Evolutionary conservation across 257 asterid species (phyloP), one percentile per base, ranked within the genome.

Genomic region (Leonotis leonurus): DNA sequence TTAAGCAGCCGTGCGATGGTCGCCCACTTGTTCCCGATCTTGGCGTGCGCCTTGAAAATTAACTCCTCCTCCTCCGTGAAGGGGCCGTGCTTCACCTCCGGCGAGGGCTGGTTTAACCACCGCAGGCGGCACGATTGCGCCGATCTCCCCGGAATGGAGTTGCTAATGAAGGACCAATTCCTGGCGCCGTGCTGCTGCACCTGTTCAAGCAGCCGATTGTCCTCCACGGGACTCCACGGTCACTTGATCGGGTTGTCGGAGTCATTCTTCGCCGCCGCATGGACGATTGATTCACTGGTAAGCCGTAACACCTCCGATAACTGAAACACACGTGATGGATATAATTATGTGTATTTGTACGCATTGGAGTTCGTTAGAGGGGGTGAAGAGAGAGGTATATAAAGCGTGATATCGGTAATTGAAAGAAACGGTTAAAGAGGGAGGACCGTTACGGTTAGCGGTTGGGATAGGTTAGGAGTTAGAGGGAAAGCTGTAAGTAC

Each of bases 91-190:
- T 66, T 65, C 44, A 81, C 85, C 58, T n/a, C 77, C 68, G 88
- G 88, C 3, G 87, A 75, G 2, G 78, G 80, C 78, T 81, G 84
- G 22, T 81, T 81, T 40, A 80, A 78, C 87, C 84, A 78, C 59
- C 88, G 75, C 60, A 78, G 36, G 1, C 88, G 68, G 65, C 88
- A 81, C n/a, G 88, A 81, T 29, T 78, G 76, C 12, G 85, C 85
- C 40, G 79, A 76, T 57, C 88, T 76, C 58, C 84, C 88, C 2
- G 79, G 73, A 58, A 81, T 71, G 61, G 84, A 76, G 45, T 18
- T 52, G 72, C 83, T 64, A 6, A 81, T 76, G 43, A 71, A 0
- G 9, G 88, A 60, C 88, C 88, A 81, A n/a, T 76, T 81, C 65
- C 78, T 72, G 3, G 84, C 72, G 13, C 87, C 87, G 27, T 77